Percentiles rank a stretch among this genome's conserved stretches.
These are phyloP conservation scores for Phytophthora colocasiae DNA, from an alignment of 352 stramenopile genomes.

Conservation along the genomic window DNA sequence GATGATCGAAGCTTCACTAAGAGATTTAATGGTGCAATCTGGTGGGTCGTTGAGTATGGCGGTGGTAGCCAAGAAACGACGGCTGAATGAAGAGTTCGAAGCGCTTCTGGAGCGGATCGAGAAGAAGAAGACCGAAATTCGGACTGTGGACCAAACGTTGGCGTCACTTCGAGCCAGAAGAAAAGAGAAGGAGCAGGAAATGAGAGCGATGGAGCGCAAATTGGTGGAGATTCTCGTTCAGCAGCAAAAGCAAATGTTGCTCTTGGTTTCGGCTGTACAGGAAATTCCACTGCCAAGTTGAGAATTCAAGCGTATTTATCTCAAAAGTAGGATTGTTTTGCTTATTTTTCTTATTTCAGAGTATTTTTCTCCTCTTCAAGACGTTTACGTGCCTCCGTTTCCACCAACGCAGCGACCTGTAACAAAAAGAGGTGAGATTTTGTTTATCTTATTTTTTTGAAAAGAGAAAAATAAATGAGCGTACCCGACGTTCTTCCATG, in stretches of 20 bases:
- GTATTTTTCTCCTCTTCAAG: constrained; percentile 49
- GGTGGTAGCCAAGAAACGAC: constrained; percentile 74
- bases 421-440: constrained; percentile 15
- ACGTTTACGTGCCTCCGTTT: constrained; percentile 69
- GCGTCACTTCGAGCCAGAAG: constrained; percentile 51
- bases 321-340: constrained; percentile 15
- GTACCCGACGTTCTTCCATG: constrained; percentile 79
- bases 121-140: constrained; percentile 67
- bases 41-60: constrained; percentile 63
- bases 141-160: constrained; percentile 70
- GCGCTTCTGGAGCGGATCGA: constrained; percentile 76
- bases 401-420: constrained; percentile 66
- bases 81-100: constrained; percentile 87
- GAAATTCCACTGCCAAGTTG: constrained; percentile 38
- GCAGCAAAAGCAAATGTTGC: constrained; percentile 84
- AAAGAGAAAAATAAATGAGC: neutral
- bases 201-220: constrained; percentile 80
- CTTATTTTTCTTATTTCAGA: constrained; percentile 12
- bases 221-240: constrained; percentile 87
- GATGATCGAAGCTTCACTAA: constrained; percentile 54
- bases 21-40: constrained; percentile 67
- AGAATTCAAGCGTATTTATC: constrained; percentile 24
- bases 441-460: neutral
- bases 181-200: constrained; percentile 81
- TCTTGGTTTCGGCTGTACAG: constrained; percentile 50